These are phyloP conservation scores for Xerocomellus amylosporus DNA, from an alignment of 768 basidiomycete species.

Conservation along the genomic window DNA sequence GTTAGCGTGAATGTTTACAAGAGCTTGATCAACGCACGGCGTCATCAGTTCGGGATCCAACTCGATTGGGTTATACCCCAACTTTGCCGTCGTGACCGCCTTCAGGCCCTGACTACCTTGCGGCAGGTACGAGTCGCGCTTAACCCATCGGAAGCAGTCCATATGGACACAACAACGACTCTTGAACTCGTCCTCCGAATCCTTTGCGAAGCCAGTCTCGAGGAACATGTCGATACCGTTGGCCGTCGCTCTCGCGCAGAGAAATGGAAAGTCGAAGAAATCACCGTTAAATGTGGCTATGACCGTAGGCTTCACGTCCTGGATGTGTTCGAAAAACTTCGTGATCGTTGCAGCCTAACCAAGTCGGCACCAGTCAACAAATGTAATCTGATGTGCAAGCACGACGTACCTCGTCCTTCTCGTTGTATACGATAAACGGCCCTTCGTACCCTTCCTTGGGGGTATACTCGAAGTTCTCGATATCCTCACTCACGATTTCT, in stretches of 20 bases:
- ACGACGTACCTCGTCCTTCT: conserved; percentile 75
- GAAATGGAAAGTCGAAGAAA: conserved; percentile 98
- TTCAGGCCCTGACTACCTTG: conserved; percentile 99
- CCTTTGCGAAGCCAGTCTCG: conserved; percentile 90
- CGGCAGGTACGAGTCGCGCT: conserved; percentile 96
- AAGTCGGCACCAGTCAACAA: not conserved
- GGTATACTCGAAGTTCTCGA: conserved; percentile 98
- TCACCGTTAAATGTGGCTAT: conserved; percentile 99
- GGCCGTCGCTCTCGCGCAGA: conserved; percentile 75
- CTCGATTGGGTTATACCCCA: conserved; percentile 96
- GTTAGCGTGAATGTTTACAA: not conserved
- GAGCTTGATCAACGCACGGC: conserved; percentile 59
- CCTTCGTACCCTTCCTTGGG: conserved; percentile 98
- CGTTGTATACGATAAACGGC: conserved; percentile 94
- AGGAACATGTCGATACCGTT: conserved; percentile 97
- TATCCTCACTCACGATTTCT: conserved; percentile 95
- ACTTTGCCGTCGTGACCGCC: conserved; percentile 92
- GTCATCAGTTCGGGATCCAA: conserved; percentile 99
- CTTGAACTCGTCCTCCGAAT: conserved; percentile 94
- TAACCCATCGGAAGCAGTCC: conserved; percentile 99
- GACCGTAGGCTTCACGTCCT: conserved; percentile 91
- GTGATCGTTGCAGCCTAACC: conserved; percentile 73
- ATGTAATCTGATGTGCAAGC: not conserved
- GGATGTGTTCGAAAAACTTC: conserved; percentile 92
- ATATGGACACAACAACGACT: conserved; percentile 90